Evolutionary conservation across 2,329 filamentous ascomycete genomes (phyloP), one percentile per base, ranked within the genome.

Genomic region (Orbilia ellipsospora): DNA sequence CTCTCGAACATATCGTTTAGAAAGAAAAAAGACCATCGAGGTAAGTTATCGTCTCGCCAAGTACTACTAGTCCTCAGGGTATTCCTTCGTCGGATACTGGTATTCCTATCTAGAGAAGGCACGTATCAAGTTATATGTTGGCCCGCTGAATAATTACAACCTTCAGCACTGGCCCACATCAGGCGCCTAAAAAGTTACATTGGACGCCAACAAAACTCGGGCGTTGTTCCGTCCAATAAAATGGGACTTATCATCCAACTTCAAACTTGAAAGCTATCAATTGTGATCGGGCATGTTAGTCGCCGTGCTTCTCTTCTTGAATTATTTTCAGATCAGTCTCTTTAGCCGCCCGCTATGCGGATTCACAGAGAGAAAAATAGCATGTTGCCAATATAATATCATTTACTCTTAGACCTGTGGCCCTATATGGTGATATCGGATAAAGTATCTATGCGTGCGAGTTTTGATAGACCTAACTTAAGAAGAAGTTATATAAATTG

Each of bases 111-210:
- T n/a, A 18, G 18, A n/a, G 23, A 45, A 28, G 44, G 44, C 40
- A 63, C 48, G 44, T 23, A 52, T 52, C 48, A 18, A n/a, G 10
- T 52, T 15, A 7, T 48, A 36, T 6, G 31, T 36, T 36, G 31
- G 31, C 31, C 10, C 10, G 10, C 31, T 36, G 31, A 36, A 36
- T 7, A 36, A 36, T 36, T 36, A 7, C 31, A 36, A 36, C 31
- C 31, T 36, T 36, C 31, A 36, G 10, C 44, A 10, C 12, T 40
- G 28, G 26, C 20, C 48, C 44, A 50, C 54, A 55, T 50, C 18
- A 54, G 54, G 70, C 70, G 70, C 70, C 67, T 66, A 67, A 74
- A 48, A 20, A 48, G 62, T 74, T 67, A 68, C 57, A 50, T 31
- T 56, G 61, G 44, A 73, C 69, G 69, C 56, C 54, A 45, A 45